Conservation (phyloP, 1,284 basidiomycete genomes). For the Ganoderma sinense region DNA sequence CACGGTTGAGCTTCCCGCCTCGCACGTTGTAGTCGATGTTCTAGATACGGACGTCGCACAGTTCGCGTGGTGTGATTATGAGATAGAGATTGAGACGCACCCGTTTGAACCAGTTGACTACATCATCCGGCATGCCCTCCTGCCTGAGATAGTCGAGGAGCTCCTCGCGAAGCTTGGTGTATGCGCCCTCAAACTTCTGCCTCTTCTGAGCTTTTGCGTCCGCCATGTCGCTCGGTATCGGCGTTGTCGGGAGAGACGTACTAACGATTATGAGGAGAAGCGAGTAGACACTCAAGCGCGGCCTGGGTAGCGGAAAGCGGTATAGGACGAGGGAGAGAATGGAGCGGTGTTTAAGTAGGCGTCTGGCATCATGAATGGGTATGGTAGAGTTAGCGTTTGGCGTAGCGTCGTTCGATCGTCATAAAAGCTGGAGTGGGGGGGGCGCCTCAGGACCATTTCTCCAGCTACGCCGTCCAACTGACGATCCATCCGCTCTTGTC, state of each 20-base stretch:
- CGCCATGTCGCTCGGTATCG: constrained; percentile 20
- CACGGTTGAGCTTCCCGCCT: constrained; percentile 96
- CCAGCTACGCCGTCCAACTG: not conserved
- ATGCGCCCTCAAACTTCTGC: constrained; percentile 60
- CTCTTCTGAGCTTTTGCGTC: constrained; percentile 52
- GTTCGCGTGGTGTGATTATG: not conserved
- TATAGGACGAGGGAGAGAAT: not conserved
- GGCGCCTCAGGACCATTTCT: not conserved
- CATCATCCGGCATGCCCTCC: constrained; percentile 83
- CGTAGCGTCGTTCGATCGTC: not conserved
- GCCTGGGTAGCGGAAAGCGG: not conserved
- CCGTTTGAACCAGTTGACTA: constrained; percentile 81
- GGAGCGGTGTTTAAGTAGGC: not conserved
- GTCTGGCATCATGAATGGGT: not conserved
- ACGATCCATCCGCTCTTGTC: not conserved
- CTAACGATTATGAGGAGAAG: not conserved
- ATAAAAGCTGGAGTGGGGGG: constrained; percentile 3
- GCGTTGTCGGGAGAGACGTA: not conserved
- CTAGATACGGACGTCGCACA: constrained; percentile 49
- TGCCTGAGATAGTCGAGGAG: constrained; percentile 69
- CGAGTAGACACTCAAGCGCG: not conserved
- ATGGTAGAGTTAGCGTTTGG: not conserved
- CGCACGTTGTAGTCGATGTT: constrained; percentile 95
- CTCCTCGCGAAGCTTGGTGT: constrained; percentile 60
- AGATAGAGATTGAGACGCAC: constrained; percentile 49